phyloP scores from a whole-genome alignment of 2,329 filamentous ascomycete species.

The Fusarium nanum region DNA sequence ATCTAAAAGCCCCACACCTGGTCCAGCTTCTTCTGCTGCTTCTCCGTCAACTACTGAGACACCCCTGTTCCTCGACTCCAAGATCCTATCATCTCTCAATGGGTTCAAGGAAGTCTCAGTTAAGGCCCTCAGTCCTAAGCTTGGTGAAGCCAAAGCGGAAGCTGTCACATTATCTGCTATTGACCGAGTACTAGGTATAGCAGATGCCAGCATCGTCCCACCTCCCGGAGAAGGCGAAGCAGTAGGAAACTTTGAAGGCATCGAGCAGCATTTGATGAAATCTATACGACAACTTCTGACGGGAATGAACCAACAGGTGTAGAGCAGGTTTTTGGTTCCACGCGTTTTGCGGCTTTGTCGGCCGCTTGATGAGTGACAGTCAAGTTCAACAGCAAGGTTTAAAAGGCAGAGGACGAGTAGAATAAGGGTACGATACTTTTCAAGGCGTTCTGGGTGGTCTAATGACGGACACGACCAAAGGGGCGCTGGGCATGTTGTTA shows the following conservation, averaged over 20 bases:
- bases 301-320: constrained; percentile 56
- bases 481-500: constrained; percentile 38
- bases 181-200: constrained; percentile 62
- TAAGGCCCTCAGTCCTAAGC: constrained; percentile 55
- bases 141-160: constrained; percentile 58
- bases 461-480: constrained; percentile 43
- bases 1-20: constrained; percentile 52
- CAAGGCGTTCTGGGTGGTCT: constrained; percentile 45
- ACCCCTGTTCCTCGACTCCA: constrained; percentile 53
- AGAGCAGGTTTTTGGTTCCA: constrained; percentile 17
- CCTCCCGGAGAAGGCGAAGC: constrained; percentile 50
- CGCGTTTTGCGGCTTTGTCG: neutral
- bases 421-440: constrained; percentile 32
- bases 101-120: constrained; percentile 61
- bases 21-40: constrained; percentile 43
- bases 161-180: constrained; percentile 62
- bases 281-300: constrained; percentile 54
- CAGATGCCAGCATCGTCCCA: constrained; percentile 56
- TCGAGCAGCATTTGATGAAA: constrained; percentile 57
- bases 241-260: constrained; percentile 52
- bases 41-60: constrained; percentile 39
- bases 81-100: constrained; percentile 56
- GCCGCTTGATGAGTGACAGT: neutral
- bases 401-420: constrained; percentile 21
- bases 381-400: neutral